Conservation (phyloP, 164 flowering plant species). For the Vitis labrusca region DNA sequence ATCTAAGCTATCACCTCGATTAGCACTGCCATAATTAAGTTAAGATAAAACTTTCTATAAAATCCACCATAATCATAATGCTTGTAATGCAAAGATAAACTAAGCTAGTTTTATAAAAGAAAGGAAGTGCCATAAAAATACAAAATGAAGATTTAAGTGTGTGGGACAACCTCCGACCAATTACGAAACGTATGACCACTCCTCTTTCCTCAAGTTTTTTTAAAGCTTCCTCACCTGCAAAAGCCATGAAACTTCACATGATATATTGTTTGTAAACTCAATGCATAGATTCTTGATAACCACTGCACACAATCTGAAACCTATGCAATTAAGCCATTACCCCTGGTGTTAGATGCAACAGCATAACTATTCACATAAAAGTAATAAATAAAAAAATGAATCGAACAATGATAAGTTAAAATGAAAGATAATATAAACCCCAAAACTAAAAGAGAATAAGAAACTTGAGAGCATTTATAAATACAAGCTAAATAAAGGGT, state of each 20-base stretch:
- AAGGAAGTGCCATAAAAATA: not conserved
- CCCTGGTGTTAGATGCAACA: not conserved
- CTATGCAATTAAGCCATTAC: not conserved
- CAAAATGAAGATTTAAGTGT: slow-evolving; percentile 17
- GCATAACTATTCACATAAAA: not conserved
- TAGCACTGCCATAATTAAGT: slow-evolving; percentile 65
- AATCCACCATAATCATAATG: not conserved
- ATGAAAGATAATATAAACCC: not conserved
- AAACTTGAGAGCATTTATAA: too few relatives aligned
- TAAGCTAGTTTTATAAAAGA: not conserved
- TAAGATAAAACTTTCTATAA: not conserved
- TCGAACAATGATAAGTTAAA: not conserved
- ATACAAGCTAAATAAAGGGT: not conserved
- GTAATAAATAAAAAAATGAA: not conserved
- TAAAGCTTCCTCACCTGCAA: slow-evolving; percentile 68
- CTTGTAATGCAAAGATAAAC: not conserved
- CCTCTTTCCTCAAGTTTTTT: slow-evolving; percentile 89
- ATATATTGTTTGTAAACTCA: not conserved
- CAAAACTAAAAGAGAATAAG: not conserved
- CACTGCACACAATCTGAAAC: not conserved
- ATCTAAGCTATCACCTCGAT: slow-evolving; percentile 98
- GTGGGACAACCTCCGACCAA: slow-evolving; percentile 86
- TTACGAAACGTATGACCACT: slow-evolving; percentile 87
- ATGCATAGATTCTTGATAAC: not conserved
- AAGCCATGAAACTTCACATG: slow-evolving; percentile 7